A percentile compares a stretch with the other conserved stretches of the same genome.
These are phyloP conservation scores for Thielaviopsis ethacetica DNA, from an alignment of 2,329 filamentous ascomycete species.

Conservation along the genomic window DNA sequence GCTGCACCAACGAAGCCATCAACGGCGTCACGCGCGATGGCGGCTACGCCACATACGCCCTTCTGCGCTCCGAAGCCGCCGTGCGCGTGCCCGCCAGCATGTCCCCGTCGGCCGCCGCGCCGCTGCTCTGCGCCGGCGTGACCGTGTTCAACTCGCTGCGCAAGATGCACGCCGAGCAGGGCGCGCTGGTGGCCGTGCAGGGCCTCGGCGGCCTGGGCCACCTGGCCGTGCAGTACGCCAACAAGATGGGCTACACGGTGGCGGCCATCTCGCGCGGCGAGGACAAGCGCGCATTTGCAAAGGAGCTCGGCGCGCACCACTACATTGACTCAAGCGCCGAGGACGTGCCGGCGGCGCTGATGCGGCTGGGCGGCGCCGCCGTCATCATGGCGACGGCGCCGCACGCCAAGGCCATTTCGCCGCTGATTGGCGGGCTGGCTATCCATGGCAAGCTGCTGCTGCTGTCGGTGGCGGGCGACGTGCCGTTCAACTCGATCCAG, in stretches of 20 bases:
- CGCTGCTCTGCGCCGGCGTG: conserved; percentile 48
- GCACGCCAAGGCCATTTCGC: conserved; percentile 35
- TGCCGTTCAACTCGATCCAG: conserved; percentile 24
- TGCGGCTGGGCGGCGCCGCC: conserved; percentile 42
- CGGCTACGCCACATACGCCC: conserved; percentile 50
- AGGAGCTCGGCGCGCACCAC: conserved; percentile 26
- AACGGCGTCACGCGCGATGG: conserved; percentile 53
- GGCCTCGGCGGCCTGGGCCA: conserved; percentile 65
- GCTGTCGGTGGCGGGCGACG: conserved; percentile 32
- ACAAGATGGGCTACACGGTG: conserved; percentile 59
- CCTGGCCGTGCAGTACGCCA: conserved; percentile 59
- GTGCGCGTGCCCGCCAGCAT: conserved; percentile 36
- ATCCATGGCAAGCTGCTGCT: conserved; percentile 41
- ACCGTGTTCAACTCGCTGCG: conserved; percentile 45
- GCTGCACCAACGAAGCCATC: conserved; percentile 44
- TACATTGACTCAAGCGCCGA: conserved; percentile 35
- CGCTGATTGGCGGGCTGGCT: conserved; percentile 36
- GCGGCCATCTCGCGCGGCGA: conserved; percentile 50
- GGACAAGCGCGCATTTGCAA: conserved; percentile 52
- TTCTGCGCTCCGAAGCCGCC: conserved; percentile 42
- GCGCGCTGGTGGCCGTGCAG: conserved; percentile 40
- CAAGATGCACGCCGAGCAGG: conserved; percentile 34
- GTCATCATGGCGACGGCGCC: conserved; percentile 48
- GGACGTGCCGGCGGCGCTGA: conserved; percentile 31
- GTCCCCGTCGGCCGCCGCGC: conserved; percentile 37